A percentile compares a stretch with the other conserved stretches of the same genome.
Conservation (phyloP, 768 basidiomycete genomes). For the Auricularia auricula-judae region DNA sequence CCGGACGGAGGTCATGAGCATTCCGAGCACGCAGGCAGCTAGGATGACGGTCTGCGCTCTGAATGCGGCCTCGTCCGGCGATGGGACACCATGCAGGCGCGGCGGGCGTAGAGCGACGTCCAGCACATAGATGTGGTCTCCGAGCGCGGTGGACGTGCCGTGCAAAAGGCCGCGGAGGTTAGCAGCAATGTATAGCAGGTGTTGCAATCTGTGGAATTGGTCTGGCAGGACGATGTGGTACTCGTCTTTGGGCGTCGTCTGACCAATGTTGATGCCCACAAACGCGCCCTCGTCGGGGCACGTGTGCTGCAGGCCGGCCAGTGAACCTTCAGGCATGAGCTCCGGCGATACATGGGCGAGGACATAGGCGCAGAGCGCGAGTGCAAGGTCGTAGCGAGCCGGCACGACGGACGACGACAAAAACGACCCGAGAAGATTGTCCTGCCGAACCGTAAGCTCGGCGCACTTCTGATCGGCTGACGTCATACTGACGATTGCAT, state of each 20-base stretch:
- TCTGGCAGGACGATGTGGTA: conserved; percentile 15
- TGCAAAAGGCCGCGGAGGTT: conserved; percentile 22
- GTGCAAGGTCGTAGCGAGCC: conserved; percentile 18
- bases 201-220: conserved; percentile 33
- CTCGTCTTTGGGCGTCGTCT: conserved; percentile 2
- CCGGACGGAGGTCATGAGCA: conserved; percentile 18
- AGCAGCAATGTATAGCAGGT: conserved; percentile 31
- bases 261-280: not conserved
- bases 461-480: conserved; percentile 5
- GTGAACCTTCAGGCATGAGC: not conserved
- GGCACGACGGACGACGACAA: conserved; percentile 1
- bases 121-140: conserved; percentile 30
- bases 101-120: conserved; percentile 30
- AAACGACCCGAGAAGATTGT: conserved; percentile 26
- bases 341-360: conserved; percentile 16
- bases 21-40: conserved; percentile 26
- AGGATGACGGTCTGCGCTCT: conserved; percentile 29
- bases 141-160: conserved; percentile 17
- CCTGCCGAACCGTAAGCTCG: conserved; percentile 9
- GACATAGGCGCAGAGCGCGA: conserved; percentile 23
- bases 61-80: conserved; percentile 14
- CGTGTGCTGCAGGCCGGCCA: conserved; percentile 9
- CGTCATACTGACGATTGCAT: conserved; percentile 17
- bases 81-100: conserved; percentile 3
- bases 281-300: not conserved